Percentiles rank a stretch among this genome's conserved stretches.
These are phyloP conservation scores for Trypanosoma melophagium DNA, from an alignment of 208 protist genomes.

Conservation along the genomic window DNA sequence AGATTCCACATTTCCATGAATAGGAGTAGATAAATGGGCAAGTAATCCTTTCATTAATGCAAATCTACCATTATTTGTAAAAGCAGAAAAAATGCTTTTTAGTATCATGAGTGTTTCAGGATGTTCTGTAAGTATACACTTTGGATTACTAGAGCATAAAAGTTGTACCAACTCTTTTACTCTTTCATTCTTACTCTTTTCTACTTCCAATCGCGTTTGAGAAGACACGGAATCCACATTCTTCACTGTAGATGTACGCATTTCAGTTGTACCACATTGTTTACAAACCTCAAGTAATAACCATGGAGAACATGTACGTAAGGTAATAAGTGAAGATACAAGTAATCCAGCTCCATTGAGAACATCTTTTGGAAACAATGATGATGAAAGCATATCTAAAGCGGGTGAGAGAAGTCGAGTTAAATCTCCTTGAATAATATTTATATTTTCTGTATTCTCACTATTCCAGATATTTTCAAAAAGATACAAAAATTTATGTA, in stretches of 20 bases:
- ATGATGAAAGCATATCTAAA: slow-evolving; percentile 64
- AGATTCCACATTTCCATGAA: slow-evolving; percentile 35
- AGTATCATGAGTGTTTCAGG: slow-evolving; percentile 23
- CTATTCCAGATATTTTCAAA: slow-evolving; percentile 20
- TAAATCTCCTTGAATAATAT: slow-evolving; percentile 31
- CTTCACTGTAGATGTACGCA: neutral
- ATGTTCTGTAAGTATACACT: neutral
- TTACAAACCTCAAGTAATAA: slow-evolving; percentile 56
- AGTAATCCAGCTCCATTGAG: slow-evolving; percentile 84
- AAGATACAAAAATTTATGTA: slow-evolving; percentile 72
- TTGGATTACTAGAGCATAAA: slow-evolving; percentile 24
- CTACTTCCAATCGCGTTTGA: too few relatives aligned
- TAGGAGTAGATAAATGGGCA: slow-evolving; percentile 69
- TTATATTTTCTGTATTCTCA: neutral
- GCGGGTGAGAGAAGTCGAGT: slow-evolving; percentile 45
- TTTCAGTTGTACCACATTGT: slow-evolving; percentile 14
- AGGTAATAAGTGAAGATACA: slow-evolving; percentile 69
- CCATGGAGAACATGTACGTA: slow-evolving; percentile 46
- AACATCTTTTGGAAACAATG: slow-evolving; percentile 83
- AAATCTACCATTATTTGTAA: slow-evolving; percentile 81
- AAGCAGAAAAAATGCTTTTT: slow-evolving; percentile 33
- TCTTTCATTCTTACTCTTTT: neutral
- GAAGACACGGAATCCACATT: neutral
- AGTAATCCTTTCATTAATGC: slow-evolving; percentile 84
- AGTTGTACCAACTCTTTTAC: slow-evolving; percentile 28